Evolutionary conservation across 2,329 filamentous ascomycete species (phyloP).

Genomic region (Monosporascus sp.): DNA sequence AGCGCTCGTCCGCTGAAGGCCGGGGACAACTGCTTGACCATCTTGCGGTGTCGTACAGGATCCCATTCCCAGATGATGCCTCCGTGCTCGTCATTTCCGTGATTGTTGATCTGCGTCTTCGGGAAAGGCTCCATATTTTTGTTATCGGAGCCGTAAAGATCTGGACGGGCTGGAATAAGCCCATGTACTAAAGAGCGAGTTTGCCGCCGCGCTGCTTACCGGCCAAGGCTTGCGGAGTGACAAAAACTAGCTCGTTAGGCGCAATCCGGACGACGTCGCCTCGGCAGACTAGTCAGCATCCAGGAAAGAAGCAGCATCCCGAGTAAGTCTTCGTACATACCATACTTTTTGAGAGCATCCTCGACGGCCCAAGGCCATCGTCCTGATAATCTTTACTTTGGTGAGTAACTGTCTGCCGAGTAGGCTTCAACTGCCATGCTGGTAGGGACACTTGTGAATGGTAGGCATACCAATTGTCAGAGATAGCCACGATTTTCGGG

Average conservation of each 20-base stretch:
- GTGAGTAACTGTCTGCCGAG: not conserved
- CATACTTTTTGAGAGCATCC: not conserved
- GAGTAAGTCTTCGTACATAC: not conserved
- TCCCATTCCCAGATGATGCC: constrained; percentile 18
- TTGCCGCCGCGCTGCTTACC: not conserved
- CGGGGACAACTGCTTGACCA: constrained; percentile 13
- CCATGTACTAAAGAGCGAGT: not conserved
- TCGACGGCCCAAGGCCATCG: not conserved
- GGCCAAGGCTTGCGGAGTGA: constrained; percentile 1
- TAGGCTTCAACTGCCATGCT: not conserved
- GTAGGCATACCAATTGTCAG: constrained; percentile 42
- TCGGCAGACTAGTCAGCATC: not conserved
- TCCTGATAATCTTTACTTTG: not conserved
- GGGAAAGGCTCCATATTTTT: constrained; percentile 13
- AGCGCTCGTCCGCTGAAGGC: constrained; percentile 16
- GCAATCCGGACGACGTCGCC: constrained; percentile 3
- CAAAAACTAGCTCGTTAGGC: constrained; percentile 3
- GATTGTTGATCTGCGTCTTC: constrained; percentile 17
- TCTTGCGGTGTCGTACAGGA: constrained; percentile 11
- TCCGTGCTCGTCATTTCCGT: constrained; percentile 11
- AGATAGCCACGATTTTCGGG: constrained; percentile 29
- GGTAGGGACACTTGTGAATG: constrained; percentile 17
- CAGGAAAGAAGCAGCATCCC: not conserved
- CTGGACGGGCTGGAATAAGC: not conserved
- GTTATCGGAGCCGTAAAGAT: constrained; percentile 9